Percentiles rank a stretch among this genome's conserved stretches.
Conservation (phyloP, 129 eudicot genomes). For the Lactuca sativa region DNA sequence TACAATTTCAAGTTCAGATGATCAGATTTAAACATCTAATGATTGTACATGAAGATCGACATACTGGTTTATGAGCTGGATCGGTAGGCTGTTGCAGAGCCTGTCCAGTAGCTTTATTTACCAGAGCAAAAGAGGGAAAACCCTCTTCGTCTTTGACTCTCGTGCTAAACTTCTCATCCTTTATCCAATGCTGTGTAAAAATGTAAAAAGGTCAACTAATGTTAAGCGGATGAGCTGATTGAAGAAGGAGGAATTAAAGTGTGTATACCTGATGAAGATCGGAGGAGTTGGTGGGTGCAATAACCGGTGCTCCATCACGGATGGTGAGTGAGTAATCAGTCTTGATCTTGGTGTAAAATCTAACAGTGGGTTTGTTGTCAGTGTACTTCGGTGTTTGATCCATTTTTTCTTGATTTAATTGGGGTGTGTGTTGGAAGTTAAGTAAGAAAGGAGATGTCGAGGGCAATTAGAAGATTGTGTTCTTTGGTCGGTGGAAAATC, state of each 20-base stretch:
- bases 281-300: constrained; percentile 54
- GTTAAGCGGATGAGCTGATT: no score
- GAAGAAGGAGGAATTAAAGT: not conserved
- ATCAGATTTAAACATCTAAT: not conserved
- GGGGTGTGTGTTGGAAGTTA: not conserved
- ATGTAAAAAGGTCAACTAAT: not conserved
- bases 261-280: constrained; percentile 36
- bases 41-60: constrained; percentile 7
- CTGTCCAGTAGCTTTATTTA: constrained; percentile 80
- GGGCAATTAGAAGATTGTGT: constrained; percentile 10
- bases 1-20: not conserved
- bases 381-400: constrained; percentile 20
- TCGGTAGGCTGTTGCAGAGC: constrained; percentile 78
- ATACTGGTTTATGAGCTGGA: constrained; percentile 64
- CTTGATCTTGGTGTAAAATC: constrained; percentile 50
- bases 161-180: constrained; percentile 73
- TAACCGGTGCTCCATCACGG: constrained; percentile 52
- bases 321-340: constrained; percentile 44
- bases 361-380: constrained; percentile 32
- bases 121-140: constrained; percentile 67
- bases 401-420: not conserved
- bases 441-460: not conserved
- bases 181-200: constrained; percentile 73
- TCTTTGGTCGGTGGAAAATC: constrained; percentile 21
- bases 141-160: constrained; percentile 85